Evolutionary conservation across 192 early-diverging fungal genomes (phyloP).

Genomic region (Chytriomyces sp.): DNA sequence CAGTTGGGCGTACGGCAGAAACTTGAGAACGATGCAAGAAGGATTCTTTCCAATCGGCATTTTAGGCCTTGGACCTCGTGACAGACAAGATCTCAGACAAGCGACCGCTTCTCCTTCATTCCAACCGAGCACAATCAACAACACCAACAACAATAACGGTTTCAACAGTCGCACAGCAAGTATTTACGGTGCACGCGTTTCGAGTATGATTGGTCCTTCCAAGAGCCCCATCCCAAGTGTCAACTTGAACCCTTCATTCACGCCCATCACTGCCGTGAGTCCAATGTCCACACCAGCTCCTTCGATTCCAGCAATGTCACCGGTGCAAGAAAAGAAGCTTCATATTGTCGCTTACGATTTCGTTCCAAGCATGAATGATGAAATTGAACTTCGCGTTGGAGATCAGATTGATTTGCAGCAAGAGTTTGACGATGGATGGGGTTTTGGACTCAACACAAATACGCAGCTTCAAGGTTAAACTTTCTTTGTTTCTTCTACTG

Average conservation of each 20-base stretch:
- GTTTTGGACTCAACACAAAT: constrained; percentile 14
- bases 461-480: constrained; percentile 6
- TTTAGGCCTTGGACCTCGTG: background rate
- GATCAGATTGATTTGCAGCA: constrained; percentile 28
- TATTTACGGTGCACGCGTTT: background rate
- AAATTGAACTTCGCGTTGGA: constrained; percentile 27
- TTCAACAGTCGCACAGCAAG: background rate
- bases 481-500: background rate
- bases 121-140: background rate
- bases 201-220: background rate
- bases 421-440: constrained; percentile 25
- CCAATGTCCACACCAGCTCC: background rate
- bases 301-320: background rate
- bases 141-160: no score
- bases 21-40: constrained; percentile 38
- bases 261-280: background rate
- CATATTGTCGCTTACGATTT: constrained; percentile 19
- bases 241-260: background rate
- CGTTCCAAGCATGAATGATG: constrained; percentile 29
- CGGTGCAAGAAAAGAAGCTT: constrained; percentile 10
- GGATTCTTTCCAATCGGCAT: constrained; percentile 30
- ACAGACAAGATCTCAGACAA: no score
- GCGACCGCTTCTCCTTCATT: background rate
- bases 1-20: constrained; percentile 58
- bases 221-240: background rate